A percentile compares a stretch with the other conserved stretches of the same genome.
Conservation (phyloP, 2,329 filamentous ascomycete species). For the Eutypa lata region DNA sequence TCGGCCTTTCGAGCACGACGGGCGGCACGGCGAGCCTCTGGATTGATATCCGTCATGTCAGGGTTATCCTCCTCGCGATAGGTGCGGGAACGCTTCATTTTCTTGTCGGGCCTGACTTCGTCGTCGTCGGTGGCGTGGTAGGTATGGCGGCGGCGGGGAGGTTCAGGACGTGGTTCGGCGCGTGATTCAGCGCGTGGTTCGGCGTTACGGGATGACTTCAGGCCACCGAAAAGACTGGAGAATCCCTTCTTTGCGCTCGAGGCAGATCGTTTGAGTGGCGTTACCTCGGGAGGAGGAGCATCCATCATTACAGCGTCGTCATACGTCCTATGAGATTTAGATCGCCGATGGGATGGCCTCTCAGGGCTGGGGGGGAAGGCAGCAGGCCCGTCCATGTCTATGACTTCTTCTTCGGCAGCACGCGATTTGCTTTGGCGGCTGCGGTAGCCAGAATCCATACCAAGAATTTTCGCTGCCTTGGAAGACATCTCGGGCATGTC, state of each 20-base stretch:
- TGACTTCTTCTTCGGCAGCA: slow-evolving; percentile 42
- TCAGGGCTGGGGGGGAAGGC: slow-evolving; percentile 41
- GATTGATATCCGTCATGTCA: slow-evolving; percentile 52
- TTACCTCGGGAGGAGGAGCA: slow-evolving; percentile 43
- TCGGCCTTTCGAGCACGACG: slow-evolving; percentile 58
- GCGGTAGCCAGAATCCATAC: slow-evolving; percentile 41
- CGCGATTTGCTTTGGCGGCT: slow-evolving; percentile 39
- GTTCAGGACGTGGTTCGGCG: slow-evolving; percentile 39
- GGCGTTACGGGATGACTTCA: slow-evolving; percentile 45
- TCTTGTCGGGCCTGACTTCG: slow-evolving; percentile 38
- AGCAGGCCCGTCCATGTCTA: slow-evolving; percentile 44
- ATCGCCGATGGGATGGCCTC: slow-evolving; percentile 42
- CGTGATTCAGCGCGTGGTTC: slow-evolving; percentile 42
- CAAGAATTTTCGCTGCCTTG: slow-evolving; percentile 77
- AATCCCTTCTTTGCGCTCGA: slow-evolving; percentile 62
- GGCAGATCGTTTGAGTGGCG: slow-evolving; percentile 57
- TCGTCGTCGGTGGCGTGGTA: slow-evolving; percentile 49
- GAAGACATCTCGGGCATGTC: slow-evolving; percentile 61
- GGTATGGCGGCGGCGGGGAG: slow-evolving; percentile 49
- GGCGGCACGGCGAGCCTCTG: slow-evolving; percentile 60
- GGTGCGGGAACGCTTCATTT: slow-evolving; percentile 30
- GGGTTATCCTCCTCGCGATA: slow-evolving; percentile 47
- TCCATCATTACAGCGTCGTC: slow-evolving; percentile 62
- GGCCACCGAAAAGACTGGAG: slow-evolving; percentile 60
- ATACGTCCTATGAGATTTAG: slow-evolving; percentile 42